These are phyloP conservation scores for Picea glauca DNA, from an alignment of 75 land plant species.

Conservation along the genomic window DNA sequence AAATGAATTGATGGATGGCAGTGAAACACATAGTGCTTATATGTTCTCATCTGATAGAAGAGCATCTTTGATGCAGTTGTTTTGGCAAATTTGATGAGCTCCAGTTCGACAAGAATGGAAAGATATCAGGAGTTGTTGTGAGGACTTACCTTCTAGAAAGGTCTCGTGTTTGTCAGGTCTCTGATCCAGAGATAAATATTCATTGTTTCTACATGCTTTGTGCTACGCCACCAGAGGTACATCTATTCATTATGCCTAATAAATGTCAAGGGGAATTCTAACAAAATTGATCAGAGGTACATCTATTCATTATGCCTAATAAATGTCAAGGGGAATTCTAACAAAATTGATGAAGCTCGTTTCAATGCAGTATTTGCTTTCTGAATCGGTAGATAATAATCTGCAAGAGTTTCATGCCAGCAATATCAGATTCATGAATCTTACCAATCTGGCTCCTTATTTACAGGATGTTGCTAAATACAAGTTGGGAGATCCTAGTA, in stretches of 20 bases:
- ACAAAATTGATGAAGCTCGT: too few species aligned
- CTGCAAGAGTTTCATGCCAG: background rate
- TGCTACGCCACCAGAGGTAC: constrained; percentile 85
- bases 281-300: too few species aligned
- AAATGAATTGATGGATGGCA: background rate
- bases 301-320: too few species aligned
- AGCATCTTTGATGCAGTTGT: constrained; percentile 47
- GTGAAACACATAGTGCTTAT: background rate
- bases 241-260: background rate
- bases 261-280: too few species aligned
- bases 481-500: constrained; percentile 71
- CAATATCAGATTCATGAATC: background rate
- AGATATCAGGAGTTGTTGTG: constrained; percentile 92
- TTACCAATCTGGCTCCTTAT: background rate
- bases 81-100: constrained; percentile 97
- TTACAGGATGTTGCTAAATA: constrained; percentile 73
- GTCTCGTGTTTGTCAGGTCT: constrained; percentile 87
- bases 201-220: constrained; percentile 95
- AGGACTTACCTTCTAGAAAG: constrained; percentile 91
- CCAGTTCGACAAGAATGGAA: constrained; percentile 70
- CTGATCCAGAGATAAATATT: constrained; percentile 88
- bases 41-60: background rate
- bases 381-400: too few species aligned
- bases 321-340: too few species aligned
- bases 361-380: too few species aligned